These are phyloP conservation scores for Penicillium griseofulvum DNA, from an alignment of 2,329 filamentous ascomycete species.

Conservation along the genomic window DNA sequence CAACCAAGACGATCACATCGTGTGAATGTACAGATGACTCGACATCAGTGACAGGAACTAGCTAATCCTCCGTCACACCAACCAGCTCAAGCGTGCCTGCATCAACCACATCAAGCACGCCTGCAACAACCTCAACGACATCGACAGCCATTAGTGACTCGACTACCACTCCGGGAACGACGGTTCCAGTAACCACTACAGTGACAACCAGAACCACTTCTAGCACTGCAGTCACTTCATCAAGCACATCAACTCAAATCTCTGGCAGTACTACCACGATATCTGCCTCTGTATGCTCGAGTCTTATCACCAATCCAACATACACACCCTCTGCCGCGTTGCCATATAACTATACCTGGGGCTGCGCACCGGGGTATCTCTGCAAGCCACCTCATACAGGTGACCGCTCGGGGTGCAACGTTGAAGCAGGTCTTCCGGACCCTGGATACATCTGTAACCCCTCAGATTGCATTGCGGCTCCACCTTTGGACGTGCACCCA, in stretches of 20 bases:
- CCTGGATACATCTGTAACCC: slow-evolving; percentile 40
- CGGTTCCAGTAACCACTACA: neutral
- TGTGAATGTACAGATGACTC: neutral
- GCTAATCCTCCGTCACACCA: too few species aligned
- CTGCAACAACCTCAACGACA: too few species aligned
- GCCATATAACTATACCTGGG: slow-evolving; percentile 40
- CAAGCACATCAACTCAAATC: neutral
- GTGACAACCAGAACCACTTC: neutral
- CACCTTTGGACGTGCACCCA: slow-evolving; percentile 25
- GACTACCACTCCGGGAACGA: neutral
- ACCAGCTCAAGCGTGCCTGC: too few species aligned
- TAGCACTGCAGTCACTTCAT: neutral
- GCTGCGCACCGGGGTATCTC: slow-evolving; percentile 45
- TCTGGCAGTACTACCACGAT: neutral
- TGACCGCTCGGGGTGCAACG: slow-evolving; percentile 36
- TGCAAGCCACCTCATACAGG: slow-evolving; percentile 38
- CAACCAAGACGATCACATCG: neutral
- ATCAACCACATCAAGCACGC: too few species aligned
- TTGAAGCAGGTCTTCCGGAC: slow-evolving; percentile 43
- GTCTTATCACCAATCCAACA: slow-evolving; percentile 29
- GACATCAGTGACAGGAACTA: neutral
- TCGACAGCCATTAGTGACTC: neutral
- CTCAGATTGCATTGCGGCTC: slow-evolving; percentile 39
- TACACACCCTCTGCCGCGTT: slow-evolving; percentile 27
- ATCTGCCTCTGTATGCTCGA: slow-evolving; percentile 27